Evolutionary conservation across 2,329 filamentous ascomycete genomes (phyloP), one percentile per base, ranked within the genome.

Genomic region (Pseudogymnoascus sp.): DNA sequence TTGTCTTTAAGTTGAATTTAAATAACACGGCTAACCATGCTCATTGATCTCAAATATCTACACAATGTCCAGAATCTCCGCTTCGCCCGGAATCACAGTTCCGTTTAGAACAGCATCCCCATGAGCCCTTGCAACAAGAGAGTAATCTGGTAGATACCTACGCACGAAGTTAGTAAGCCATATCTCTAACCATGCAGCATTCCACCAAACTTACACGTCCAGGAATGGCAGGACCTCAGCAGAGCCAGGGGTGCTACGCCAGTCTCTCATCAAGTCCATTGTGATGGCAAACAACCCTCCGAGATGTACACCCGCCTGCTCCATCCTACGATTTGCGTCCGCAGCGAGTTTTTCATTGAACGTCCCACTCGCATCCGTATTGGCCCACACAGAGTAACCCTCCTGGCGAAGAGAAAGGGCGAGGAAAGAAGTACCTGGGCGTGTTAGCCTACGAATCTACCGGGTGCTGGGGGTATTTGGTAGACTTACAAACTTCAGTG

Each of bases 331-430:
- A 73, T 90, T 90, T 40, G 86, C 82, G 60, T 85, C 80, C 64
- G 86, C 84, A 5, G 85, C 81, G 64, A 88, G 79, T 50, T 87
- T 79, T 40, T 77, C 71, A 1, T 81, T 84, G 18, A 85, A 85
- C 1, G 89, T 91, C 1, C 88, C 89, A 0, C 82, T 86, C 1
- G 86, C 88, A 69, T 91, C 89, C 61, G 86, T 81, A 75, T 90
- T 89, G 69, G 87, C 88, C 77, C 82, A 91, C 64, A 92, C 89
- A 38, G 83, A 82, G 78, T 90, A 92, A 25, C 89, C 89, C 46
- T 84, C 87, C 12, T 85, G 82, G 37, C 86, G 80, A 4, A 91
- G 83, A 0, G 87, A 88, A n/a, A 91, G 80, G 0, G 89, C 86
- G 5, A 89, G 80, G 78, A 91, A 91, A 0, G 88, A 79, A 21